These are phyloP conservation scores for Metschnikowia lunata DNA, from an alignment of 805 yeast species.

Conservation along the genomic window DNA sequence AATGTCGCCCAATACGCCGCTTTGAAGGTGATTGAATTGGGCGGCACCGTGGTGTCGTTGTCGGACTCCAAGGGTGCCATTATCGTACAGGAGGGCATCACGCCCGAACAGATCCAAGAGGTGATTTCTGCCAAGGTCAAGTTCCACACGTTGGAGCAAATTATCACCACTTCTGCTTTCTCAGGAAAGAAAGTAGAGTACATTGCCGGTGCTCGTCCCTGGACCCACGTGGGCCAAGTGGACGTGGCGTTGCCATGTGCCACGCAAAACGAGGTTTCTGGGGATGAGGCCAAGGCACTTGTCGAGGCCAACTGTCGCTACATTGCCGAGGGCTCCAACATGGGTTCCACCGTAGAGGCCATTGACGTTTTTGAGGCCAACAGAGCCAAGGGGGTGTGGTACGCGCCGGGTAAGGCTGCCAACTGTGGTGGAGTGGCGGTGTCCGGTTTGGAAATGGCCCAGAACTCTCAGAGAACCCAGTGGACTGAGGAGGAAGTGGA, in stretches of 20 bases:
- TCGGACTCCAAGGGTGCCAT: constrained; percentile 94
- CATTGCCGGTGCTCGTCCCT: constrained; percentile 92
- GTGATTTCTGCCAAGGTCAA: constrained; percentile 76
- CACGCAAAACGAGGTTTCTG: constrained; percentile 96
- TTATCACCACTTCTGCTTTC: constrained; percentile 57
- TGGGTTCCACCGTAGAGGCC: constrained; percentile 99
- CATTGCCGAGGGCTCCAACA: constrained; percentile 98
- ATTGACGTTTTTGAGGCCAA: constrained; percentile 88
- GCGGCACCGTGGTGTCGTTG: constrained; percentile 89
- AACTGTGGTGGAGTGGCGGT: constrained; percentile 99
- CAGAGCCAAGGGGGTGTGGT: constrained; percentile 76
- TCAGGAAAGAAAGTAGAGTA: constrained; percentile 62
- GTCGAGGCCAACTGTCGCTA: constrained; percentile 87
- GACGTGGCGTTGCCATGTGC: constrained; percentile 98
- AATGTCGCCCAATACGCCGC: constrained; percentile 99
- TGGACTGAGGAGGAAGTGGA: constrained; percentile 96
- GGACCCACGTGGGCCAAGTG: constrained; percentile 86
- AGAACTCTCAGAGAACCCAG: constrained; percentile 88
- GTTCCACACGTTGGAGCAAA: constrained; percentile 70
- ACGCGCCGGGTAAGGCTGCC: constrained; percentile 99
- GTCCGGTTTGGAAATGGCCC: constrained; percentile 98
- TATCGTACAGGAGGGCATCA: constrained; percentile 75
- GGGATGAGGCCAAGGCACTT: constrained; percentile 93
- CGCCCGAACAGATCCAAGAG: constrained; percentile 71
- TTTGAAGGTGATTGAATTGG: constrained; percentile 92